Evolutionary conservation across 345 rosid genomes (phyloP).

Genomic region (Lenwebbia sp.): DNA sequence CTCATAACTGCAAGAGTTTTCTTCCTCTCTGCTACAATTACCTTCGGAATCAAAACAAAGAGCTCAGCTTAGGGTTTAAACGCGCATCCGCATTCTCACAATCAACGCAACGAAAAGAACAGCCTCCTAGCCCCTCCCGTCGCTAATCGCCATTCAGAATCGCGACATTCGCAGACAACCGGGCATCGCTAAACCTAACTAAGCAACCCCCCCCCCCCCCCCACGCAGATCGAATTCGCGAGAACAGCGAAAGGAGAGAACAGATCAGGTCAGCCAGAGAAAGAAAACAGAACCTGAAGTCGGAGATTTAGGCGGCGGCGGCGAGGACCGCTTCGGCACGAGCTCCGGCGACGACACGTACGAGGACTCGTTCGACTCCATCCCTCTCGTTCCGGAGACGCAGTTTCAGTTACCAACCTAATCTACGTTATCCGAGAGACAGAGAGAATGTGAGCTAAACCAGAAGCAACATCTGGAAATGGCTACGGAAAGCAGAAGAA

Average conservation of each 20-base stretch:
- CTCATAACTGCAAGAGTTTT: neutral
- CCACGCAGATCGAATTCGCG: neutral
- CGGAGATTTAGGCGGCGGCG: conserved; percentile 57
- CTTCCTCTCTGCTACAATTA: neutral
- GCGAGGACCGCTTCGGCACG: conserved; percentile 51
- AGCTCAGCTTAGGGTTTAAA: neutral
- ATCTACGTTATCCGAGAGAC: neutral
- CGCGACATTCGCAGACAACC: neutral
- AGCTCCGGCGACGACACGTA: conserved; percentile 77
- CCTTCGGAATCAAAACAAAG: neutral
- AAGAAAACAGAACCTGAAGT: conserved; percentile 37
- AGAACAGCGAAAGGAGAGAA: neutral
- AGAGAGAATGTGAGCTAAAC: neutral
- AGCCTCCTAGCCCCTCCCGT: neutral
- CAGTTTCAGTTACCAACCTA: neutral
- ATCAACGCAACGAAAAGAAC: neutral
- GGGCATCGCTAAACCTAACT: neutral
- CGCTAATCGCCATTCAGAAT: neutral
- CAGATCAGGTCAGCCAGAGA: conserved; percentile 32
- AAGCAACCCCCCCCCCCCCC: neutral
- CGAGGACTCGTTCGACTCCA: conserved; percentile 92
- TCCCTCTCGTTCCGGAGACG: neutral
- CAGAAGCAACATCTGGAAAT: neutral
- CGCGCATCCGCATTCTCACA: neutral
- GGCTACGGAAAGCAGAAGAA: neutral